These are phyloP conservation scores for Peltaster fructicola DNA, from an alignment of 2,329 filamentous ascomycete genomes.

Conservation along the genomic window DNA sequence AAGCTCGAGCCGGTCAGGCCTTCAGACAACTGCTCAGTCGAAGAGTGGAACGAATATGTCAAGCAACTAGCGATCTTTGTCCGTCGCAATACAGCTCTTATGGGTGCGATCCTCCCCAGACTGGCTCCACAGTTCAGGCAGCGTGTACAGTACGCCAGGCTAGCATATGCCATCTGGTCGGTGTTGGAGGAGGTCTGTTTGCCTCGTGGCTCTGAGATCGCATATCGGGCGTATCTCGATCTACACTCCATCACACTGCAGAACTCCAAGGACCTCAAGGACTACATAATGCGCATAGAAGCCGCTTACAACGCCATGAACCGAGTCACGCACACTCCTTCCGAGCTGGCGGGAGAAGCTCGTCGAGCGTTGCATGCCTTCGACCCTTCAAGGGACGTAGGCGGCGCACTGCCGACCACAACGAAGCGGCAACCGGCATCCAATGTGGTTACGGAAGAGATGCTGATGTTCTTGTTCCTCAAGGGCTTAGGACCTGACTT, in stretches of 20 bases:
- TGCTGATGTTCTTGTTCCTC: conserved; percentile 16
- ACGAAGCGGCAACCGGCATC: conserved; percentile 5
- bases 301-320: conserved; percentile 12
- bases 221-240: conserved; percentile 12
- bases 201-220: conserved; percentile 13
- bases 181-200: conserved; percentile 14
- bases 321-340: conserved; percentile 7
- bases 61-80: conserved; percentile 17
- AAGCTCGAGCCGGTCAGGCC: conserved; percentile 14
- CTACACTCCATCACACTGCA: conserved; percentile 11
- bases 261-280: conserved; percentile 9
- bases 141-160: conserved; percentile 9
- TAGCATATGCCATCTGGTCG: conserved; percentile 13
- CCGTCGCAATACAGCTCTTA: conserved; percentile 14
- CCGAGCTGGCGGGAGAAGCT: neutral
- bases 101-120: conserved; percentile 10
- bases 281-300: conserved; percentile 13
- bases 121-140: conserved; percentile 11
- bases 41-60: conserved; percentile 18
- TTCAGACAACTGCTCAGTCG: conserved; percentile 9
- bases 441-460: conserved; percentile 12
- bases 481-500: conserved; percentile 11
- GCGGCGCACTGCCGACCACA: conserved; percentile 1
- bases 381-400: conserved; percentile 1
- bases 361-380: too few relatives aligned